phyloP scores from a whole-genome alignment of 139 green algal genomes.

The Spirogloea muscicola region DNA sequence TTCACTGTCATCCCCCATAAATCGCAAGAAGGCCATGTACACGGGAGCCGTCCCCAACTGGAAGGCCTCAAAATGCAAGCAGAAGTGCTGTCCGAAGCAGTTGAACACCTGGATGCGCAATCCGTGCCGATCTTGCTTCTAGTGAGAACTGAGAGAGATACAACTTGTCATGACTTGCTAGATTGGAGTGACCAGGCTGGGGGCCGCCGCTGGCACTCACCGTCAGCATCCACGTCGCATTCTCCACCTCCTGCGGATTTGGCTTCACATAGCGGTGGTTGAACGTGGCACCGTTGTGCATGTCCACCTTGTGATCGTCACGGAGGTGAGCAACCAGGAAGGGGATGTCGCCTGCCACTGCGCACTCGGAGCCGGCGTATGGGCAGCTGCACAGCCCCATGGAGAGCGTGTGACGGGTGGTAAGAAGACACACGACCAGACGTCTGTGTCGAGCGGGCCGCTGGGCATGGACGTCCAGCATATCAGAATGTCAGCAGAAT shows the following conservation, averaged over 20 bases:
- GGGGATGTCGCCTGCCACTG: slow-evolving; percentile 34
- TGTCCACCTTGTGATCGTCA: slow-evolving; percentile 45
- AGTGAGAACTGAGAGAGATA: no score
- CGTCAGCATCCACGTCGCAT: slow-evolving; percentile 46
- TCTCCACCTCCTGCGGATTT: slow-evolving; percentile 42
- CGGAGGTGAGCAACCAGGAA: slow-evolving; percentile 25
- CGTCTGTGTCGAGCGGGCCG: no score
- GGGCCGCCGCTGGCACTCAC: no score
- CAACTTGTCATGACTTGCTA: no score
- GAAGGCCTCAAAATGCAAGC: slow-evolving; percentile 47
- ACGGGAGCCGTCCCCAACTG: slow-evolving; percentile 18
- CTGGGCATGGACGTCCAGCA: no score
- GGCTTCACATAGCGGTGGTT: slow-evolving; percentile 43
- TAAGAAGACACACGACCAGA: no score
- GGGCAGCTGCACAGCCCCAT: no score
- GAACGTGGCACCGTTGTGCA: slow-evolving; percentile 36
- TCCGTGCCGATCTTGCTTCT: no score
- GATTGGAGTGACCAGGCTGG: no score
- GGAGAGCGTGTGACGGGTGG: no score
- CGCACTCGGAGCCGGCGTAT: slow-evolving; percentile 42
- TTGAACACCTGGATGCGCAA: slow-evolving; percentile 44
- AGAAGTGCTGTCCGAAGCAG: slow-evolving; percentile 44
- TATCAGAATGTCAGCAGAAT: no score
- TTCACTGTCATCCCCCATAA: slow-evolving; percentile 41
- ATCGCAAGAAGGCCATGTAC: slow-evolving; percentile 44